These are phyloP conservation scores for Ustilago nuda DNA, from an alignment of 1,284 basidiomycete species.

Conservation along the genomic window DNA sequence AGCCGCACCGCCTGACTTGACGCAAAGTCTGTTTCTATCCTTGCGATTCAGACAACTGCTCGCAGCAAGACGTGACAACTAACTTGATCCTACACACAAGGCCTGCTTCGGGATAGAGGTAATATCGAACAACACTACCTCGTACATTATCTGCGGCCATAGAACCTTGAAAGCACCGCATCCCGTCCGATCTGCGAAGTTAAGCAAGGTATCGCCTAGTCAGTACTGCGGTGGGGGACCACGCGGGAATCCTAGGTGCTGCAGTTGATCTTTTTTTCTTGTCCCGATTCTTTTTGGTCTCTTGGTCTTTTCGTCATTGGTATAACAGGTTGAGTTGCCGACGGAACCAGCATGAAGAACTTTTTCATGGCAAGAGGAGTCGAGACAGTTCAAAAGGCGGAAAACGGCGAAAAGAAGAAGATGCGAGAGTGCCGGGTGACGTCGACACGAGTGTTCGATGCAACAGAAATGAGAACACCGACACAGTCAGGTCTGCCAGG, in stretches of 20 bases:
- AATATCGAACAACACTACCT: too few species aligned
- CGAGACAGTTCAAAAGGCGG: background rate
- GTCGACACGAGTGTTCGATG: constrained; percentile 13
- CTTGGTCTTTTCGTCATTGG: background rate
- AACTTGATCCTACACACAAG: too few species aligned
- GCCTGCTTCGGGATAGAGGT: too few species aligned
- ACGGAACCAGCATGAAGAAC: background rate
- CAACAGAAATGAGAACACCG: constrained; percentile 6
- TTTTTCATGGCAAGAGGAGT: background rate
- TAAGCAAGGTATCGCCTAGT: constrained; percentile 82
- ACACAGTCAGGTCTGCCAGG: background rate
- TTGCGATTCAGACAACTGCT: too few species aligned
- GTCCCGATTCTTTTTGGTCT: too few species aligned
- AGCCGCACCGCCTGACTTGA: too few species aligned
- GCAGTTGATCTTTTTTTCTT: background rate
- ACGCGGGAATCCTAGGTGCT: constrained; percentile 84
- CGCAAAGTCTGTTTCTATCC: too few species aligned
- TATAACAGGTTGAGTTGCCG: background rate
- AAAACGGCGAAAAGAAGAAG: background rate
- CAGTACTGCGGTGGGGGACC: constrained; percentile 87
- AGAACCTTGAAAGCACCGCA: constrained; percentile 82
- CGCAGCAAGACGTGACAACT: background rate
- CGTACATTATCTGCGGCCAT: constrained; percentile 76
- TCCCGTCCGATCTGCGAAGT: constrained; percentile 84
- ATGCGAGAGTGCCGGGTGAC: constrained; percentile 20